Base-by-base conservation (phyloP, 176 grass and related monocot species). In the Juncus effusus region DNA sequence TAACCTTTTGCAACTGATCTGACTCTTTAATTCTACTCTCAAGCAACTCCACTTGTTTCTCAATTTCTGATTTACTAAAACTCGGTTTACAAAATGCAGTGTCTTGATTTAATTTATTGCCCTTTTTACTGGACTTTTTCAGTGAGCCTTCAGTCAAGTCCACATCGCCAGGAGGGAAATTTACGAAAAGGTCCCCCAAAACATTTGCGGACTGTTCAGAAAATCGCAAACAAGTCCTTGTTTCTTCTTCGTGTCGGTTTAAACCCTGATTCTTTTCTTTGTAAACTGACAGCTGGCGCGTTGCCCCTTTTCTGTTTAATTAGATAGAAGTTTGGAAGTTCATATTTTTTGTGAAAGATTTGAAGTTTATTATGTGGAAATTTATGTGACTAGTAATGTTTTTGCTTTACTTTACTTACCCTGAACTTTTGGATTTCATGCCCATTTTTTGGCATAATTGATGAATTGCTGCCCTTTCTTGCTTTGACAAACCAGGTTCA, bases 381-480 rank as follows among this genome's bases (percentile, higher is more conserved):
- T 53, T 56, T 63, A 13, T 73, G 14, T 60, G 69, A 58, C 11
- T 13, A 68, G 72, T 10, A 64, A 61, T 58, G 63, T 2, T 67
- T 51, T 69, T 73, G 1, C 19, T 7, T 69, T 73, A 28, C 19
- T 7, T 59, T 61, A 86, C 85, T 89, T 79, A 97, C 93, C 93
- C 93, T 13, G 68, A 72, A 86, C 93, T 97, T 78, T 82, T 92
- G 4, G 93, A 92, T 81, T 9, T 38, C 82, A 97, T 84, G 65
- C 93, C 93, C 82, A 97, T 84, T 79, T 84, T 89, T 69, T 12
- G 74, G 68, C 88, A 97, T 77, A 89, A 75, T 41, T 54, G 3
- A 79, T 97, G 93, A 73, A 97, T 67, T 65, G 69, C 64, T 35
- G 67, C 82, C 64, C 93, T 75, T 65, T 97, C 93, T 72, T 59